Base-by-base conservation (phyloP, 75 land plant genomes). In the Azolla pinnata region DNA sequence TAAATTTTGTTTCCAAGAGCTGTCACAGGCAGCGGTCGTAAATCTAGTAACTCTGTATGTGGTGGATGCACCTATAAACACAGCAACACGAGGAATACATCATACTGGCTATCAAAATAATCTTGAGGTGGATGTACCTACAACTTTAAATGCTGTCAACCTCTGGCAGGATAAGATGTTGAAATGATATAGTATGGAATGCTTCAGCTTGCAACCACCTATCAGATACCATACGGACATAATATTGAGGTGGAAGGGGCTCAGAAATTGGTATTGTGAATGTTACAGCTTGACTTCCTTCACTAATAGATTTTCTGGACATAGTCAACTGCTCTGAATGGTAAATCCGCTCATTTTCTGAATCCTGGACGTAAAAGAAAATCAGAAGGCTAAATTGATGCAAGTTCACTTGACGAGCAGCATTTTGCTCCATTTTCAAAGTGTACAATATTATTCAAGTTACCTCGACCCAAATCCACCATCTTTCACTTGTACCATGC, bases 401-500 rank as follows among this genome's bases (percentile, higher is more conserved):
- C n/a, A n/a, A n/a, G n/a, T n/a, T n/a, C n/a, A n/a, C n/a, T n/a
- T n/a, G n/a, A n/a, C n/a, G n/a, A n/a, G n/a, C n/a, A n/a, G n/a
- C n/a, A n/a, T n/a, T n/a, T n/a, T n/a, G n/a, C n/a, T n/a, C n/a
- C n/a, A n/a, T n/a, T n/a, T n/a, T n/a, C 47, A 19, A 50, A 56
- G 19, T 44, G 16, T 10, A 44, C 27, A 61, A 33, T 48, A 49
- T 4, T 31, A 7, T 54, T n/a, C n/a, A n/a, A n/a, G n/a, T 21
- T 51, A 84, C 97, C 96, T 95, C 96, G 49, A 95, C 99, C 52
- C 88, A 76, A 34, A 95, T 89, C 90, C 87, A 86, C 99, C 99
- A 95, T n/a, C 97, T 87, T 30, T 76, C 70, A 51, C 83, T 50
- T 44, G 96, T 40, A 60, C 99, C 99, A 83, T 95, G 99, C 48